Evolutionary conservation across 768 basidiomycete genomes (phyloP).

Genomic region (Auricularia sp.): DNA sequence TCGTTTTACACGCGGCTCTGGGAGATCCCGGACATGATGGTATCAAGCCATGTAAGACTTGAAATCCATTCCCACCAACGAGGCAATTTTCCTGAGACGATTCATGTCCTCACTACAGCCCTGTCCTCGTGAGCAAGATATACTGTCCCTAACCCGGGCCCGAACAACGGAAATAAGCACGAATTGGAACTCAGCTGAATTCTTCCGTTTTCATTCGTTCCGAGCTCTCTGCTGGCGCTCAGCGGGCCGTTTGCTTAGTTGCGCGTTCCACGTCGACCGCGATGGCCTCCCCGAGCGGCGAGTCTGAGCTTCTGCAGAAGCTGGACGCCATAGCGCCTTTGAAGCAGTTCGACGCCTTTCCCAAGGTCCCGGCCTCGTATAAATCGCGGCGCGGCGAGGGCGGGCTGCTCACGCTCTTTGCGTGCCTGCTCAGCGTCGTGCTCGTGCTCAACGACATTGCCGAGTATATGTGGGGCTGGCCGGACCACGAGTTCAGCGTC

Average conservation of each 20-base stretch:
- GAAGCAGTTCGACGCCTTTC: conserved; percentile 75
- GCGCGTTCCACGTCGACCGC: background rate
- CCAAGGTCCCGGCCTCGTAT: conserved; percentile 75
- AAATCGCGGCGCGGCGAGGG: conserved; percentile 68
- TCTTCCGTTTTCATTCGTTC: too few species aligned
- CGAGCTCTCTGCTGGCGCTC: background rate
- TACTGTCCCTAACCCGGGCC: too few species aligned
- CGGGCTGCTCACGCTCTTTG: conserved; percentile 70
- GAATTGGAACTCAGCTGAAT: too few species aligned
- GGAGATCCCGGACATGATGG: too few species aligned
- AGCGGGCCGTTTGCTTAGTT: background rate
- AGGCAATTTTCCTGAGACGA: too few species aligned
- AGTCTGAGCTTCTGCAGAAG: background rate
- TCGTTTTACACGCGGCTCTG: too few species aligned
- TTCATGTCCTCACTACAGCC: too few species aligned
- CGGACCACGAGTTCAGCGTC: conserved; percentile 81
- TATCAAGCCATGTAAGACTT: too few species aligned
- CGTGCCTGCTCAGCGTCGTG: conserved; percentile 47
- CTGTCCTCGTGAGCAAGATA: too few species aligned
- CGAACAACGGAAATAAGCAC: too few species aligned
- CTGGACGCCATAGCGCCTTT: conserved; percentile 32
- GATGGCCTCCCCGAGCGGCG: background rate
- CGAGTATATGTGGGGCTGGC: conserved; percentile 91
- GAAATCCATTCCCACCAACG: too few species aligned
- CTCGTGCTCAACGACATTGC: conserved; percentile 81